Percentiles rank a stretch among this genome's conserved stretches.
Evolutionary conservation across 2,329 filamentous ascomycete species (phyloP).

Genomic region (Penicillium palitans): DNA sequence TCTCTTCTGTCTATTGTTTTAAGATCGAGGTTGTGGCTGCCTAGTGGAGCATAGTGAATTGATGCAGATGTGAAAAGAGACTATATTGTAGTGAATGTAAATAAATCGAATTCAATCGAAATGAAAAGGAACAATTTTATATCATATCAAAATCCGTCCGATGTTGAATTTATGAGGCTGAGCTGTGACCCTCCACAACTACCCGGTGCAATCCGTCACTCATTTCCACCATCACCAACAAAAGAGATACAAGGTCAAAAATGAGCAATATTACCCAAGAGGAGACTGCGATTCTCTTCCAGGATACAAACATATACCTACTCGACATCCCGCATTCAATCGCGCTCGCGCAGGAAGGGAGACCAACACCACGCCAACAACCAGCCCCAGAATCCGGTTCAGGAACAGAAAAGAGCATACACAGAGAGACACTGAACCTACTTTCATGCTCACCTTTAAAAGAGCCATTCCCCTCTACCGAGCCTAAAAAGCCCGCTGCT

Average conservation of each 20-base stretch:
- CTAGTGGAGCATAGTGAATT: slow-evolving; percentile 9
- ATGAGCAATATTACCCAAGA: slow-evolving; percentile 1
- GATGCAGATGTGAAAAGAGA: background rate
- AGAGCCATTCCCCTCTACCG: slow-evolving; percentile 49
- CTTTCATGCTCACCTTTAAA: slow-evolving; percentile 49
- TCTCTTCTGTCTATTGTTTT: slow-evolving; percentile 7
- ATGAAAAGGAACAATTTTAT: background rate
- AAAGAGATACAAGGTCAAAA: background rate
- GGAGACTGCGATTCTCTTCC: slow-evolving; percentile 51
- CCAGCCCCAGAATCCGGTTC: background rate
- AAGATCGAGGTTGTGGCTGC: slow-evolving; percentile 8
- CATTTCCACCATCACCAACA: background rate
- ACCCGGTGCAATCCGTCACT: background rate
- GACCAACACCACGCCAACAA: slow-evolving; percentile 4
- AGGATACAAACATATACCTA: slow-evolving; percentile 49
- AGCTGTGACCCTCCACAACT: background rate
- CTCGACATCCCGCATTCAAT: slow-evolving; percentile 63
- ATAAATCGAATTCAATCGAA: background rate
- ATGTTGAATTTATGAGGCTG: background rate
- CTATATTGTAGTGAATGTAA: background rate
- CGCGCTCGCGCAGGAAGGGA: slow-evolving; percentile 54
- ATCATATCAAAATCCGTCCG: background rate
- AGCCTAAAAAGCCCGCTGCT: slow-evolving; percentile 53
- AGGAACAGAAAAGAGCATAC: background rate
- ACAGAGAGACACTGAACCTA: slow-evolving; percentile 28